Conservation (phyloP, 345 rosid genomes). For the Populus davidiana region DNA sequence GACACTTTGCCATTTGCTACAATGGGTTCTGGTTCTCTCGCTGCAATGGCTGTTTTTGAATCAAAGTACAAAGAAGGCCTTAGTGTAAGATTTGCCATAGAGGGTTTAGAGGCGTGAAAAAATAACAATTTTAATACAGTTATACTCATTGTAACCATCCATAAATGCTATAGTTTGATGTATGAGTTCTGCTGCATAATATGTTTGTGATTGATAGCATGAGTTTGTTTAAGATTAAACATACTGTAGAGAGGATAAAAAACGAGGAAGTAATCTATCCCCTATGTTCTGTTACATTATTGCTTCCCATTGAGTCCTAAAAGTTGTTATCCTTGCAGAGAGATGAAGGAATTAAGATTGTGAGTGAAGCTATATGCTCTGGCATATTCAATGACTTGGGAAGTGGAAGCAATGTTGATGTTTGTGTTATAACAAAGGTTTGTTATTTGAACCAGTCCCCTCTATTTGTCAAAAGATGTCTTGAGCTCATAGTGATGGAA, state of each 20-base stretch:
- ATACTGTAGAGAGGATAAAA: background rate
- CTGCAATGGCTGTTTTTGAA: constrained; percentile 81
- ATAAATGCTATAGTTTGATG: background rate
- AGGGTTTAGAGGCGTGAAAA: constrained; percentile 3
- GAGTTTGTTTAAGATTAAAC: background rate
- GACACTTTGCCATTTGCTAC: constrained; percentile 86
- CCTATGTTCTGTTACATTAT: background rate
- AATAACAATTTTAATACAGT: background rate
- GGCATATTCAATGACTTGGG: constrained; percentile 50
- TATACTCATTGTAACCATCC: background rate
- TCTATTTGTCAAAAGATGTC: background rate
- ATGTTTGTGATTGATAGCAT: background rate
- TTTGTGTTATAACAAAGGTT: constrained; percentile 85
- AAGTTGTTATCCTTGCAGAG: constrained; percentile 38
- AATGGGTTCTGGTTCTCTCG: constrained; percentile 91
- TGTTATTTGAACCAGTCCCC: constrained; percentile 10
- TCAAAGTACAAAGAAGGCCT: constrained; percentile 78
- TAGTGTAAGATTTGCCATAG: constrained; percentile 39
- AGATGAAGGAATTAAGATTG: constrained; percentile 71
- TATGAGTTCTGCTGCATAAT: background rate
- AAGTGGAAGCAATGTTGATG: constrained; percentile 89
- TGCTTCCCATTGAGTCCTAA: background rate
- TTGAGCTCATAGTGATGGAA: constrained; percentile 9
- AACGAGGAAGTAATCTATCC: background rate
- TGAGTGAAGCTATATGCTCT: constrained; percentile 71